Conservation (phyloP, 495 filamentous ascomycete species). For the Tuber calosporum region DNA sequence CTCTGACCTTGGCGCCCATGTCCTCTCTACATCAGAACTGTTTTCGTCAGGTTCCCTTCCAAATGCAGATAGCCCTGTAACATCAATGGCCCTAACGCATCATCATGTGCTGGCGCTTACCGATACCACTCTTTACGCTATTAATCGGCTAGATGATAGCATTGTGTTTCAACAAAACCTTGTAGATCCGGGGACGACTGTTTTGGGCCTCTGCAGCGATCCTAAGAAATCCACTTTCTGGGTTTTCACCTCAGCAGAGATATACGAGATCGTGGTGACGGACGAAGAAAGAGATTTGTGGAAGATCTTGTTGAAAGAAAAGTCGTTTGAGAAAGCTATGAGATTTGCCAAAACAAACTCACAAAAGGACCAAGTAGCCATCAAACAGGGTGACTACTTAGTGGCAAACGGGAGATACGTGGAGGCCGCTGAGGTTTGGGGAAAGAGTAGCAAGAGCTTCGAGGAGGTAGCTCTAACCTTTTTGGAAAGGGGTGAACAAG, state of each 20-base stretch:
- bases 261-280: conserved; percentile 82
- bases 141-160: conserved; percentile 76
- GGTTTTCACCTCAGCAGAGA: conserved; percentile 83
- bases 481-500: conserved; percentile 80
- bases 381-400: conserved; percentile 81
- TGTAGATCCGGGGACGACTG: conserved; percentile 69
- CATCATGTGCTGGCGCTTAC: conserved; percentile 87
- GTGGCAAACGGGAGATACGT: conserved; percentile 67
- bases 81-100: conserved; percentile 77
- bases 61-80: conserved; percentile 58
- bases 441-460: conserved; percentile 90
- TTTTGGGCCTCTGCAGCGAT: conserved; percentile 75
- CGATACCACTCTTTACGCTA: conserved; percentile 69
- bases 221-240: conserved; percentile 91
- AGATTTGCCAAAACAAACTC: conserved; percentile 64
- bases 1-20: conserved; percentile 55
- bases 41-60: conserved; percentile 65
- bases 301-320: conserved; percentile 76
- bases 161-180: conserved; percentile 80
- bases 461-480: conserved; percentile 89
- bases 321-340: conserved; percentile 80
- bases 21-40: conserved; percentile 66
- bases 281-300: conserved; percentile 92
- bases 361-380: conserved; percentile 82
- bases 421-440: conserved; percentile 84